Percentiles rank a stretch among this genome's conserved stretches.
Evolutionary conservation across 805 yeast genomes (phyloP).

Genomic region (Starmerella etchellsii): DNA sequence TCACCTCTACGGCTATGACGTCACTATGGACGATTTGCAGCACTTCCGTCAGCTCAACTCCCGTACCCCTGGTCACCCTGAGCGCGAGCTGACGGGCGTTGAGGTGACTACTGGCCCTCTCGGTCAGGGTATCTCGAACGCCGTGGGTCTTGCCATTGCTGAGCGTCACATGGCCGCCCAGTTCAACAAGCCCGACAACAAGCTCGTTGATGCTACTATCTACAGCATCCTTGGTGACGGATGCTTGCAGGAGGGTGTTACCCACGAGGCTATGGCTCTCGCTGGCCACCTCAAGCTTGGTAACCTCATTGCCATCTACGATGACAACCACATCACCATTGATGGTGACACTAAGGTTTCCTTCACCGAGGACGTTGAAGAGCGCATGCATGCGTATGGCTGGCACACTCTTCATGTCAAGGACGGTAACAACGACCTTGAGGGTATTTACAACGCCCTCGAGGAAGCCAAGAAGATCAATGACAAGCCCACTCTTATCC

Average conservation of each 20-base stretch:
- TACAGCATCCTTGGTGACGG: conserved; percentile 90
- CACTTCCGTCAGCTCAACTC: conserved; percentile 81
- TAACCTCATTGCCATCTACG: conserved; percentile 90
- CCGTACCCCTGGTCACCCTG: conserved; percentile 97
- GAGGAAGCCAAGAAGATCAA: conserved; percentile 64
- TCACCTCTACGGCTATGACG: conserved; percentile 73
- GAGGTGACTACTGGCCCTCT: conserved; percentile 98
- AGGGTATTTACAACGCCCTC: conserved; percentile 59
- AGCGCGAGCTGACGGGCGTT: conserved; percentile 76
- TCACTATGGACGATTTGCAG: conserved; percentile 74
- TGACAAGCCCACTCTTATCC: conserved; percentile 81
- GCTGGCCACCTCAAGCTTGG: conserved; percentile 94
- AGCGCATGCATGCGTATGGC: conserved; percentile 82
- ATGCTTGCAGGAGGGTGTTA: conserved; percentile 95
- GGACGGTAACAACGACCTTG: conserved; percentile 70
- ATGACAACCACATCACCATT: conserved; percentile 91
- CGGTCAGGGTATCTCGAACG: conserved; percentile 95
- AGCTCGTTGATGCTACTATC: conserved; percentile 61
- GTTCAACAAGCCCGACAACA: conserved; percentile 76
- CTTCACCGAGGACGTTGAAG: conserved; percentile 82
- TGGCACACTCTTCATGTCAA: conserved; percentile 75
- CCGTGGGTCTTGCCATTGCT: conserved; percentile 94
- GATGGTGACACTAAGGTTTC: conserved; percentile 85
- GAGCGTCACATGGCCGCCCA: conserved; percentile 84
- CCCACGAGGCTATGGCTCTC: conserved; percentile 83